Base-by-base conservation (phyloP, 2,329 filamentous ascomycete genomes). In the Claviceps sp. region DNA sequence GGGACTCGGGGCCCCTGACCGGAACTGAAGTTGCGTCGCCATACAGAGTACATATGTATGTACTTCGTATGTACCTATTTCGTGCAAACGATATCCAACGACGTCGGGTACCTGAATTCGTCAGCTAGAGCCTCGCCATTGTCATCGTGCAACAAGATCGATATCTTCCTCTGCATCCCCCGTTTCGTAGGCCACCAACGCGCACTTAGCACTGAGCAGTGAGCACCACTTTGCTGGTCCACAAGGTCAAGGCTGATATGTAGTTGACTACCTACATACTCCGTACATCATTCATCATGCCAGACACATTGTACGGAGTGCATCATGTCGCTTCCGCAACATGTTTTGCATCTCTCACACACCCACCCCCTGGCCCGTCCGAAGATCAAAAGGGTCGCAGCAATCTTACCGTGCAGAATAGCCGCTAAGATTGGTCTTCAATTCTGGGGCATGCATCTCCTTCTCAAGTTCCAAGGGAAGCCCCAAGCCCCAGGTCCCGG, bases 371-470 rank as follows among this genome's bases (percentile, higher is more conserved):
- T 40, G 34, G 34, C 34, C 47, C 16, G 11, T 30, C 38, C 18
- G 16, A 20, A 20, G 18, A 11, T 40, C 30, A 44, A 22, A 3
- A 36, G 34, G 41, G 38, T 52, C 47, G 41, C 47, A 34, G 47
- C 47, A 52, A 49, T 49, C 47, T 52, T 45, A 49, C 34, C 36
- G 26, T 49, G 46, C 51, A 47, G 47, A 46, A 52, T 48, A 52
- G 46, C 50, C 50, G 47, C 51, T 47, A 42, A 18, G 26, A 50
- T 38, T 44, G 30, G 42, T 45, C 2, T 46, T 49, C 51, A 46
- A 49, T 46, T 44, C 34, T 37, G 51, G 47, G 41, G 46, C 51
- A 40, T 49, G 5, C 47, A n/a, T 43, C 41, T 26, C 43, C 43
- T 42, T 43, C 43, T 26, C 36, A n/a, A 30, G 18, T 50, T 24